These are phyloP conservation scores for Clarireedia hainanense DNA, from an alignment of 2,329 filamentous ascomycete species.

Conservation along the genomic window DNA sequence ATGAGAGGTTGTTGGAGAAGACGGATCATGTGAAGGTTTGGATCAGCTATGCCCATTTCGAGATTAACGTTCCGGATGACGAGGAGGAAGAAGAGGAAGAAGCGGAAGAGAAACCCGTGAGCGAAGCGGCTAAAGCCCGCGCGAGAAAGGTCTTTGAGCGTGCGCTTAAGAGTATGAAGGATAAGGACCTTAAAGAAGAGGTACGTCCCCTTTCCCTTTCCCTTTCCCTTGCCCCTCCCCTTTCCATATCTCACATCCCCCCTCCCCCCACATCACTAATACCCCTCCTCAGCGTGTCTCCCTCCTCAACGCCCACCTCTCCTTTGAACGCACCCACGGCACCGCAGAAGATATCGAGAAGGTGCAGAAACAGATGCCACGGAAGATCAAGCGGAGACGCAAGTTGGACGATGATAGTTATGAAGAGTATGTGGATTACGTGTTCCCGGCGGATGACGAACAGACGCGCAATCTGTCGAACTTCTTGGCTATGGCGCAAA, in stretches of 20 bases:
- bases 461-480: slow-evolving; percentile 76
- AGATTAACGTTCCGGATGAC: slow-evolving; percentile 82
- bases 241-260: too few relatives aligned
- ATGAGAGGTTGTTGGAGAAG: slow-evolving; percentile 86
- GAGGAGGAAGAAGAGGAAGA: slow-evolving; percentile 51
- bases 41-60: slow-evolving; percentile 98
- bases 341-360: slow-evolving; percentile 65
- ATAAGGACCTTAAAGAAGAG: slow-evolving; percentile 85
- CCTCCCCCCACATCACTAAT: too few relatives aligned
- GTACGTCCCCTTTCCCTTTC: slow-evolving; percentile 30
- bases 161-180: slow-evolving; percentile 79
- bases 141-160: slow-evolving; percentile 79
- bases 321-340: slow-evolving; percentile 85
- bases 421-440: slow-evolving; percentile 95
- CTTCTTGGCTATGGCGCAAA: slow-evolving; percentile 75
- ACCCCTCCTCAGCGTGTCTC: slow-evolving; percentile 55
- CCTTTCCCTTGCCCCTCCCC: too few relatives aligned
- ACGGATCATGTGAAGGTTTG: slow-evolving; percentile 99
- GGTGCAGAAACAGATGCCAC: slow-evolving; percentile 89
- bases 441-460: slow-evolving; percentile 93
- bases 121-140: slow-evolving; percentile 73
- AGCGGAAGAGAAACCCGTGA: slow-evolving; percentile 56
- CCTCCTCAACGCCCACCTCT: slow-evolving; percentile 84
- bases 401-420: slow-evolving; percentile 87
- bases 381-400: slow-evolving; percentile 84